Evolutionary conservation across 306 rosid species (phyloP).

Genomic region (Cicer arietinum): DNA sequence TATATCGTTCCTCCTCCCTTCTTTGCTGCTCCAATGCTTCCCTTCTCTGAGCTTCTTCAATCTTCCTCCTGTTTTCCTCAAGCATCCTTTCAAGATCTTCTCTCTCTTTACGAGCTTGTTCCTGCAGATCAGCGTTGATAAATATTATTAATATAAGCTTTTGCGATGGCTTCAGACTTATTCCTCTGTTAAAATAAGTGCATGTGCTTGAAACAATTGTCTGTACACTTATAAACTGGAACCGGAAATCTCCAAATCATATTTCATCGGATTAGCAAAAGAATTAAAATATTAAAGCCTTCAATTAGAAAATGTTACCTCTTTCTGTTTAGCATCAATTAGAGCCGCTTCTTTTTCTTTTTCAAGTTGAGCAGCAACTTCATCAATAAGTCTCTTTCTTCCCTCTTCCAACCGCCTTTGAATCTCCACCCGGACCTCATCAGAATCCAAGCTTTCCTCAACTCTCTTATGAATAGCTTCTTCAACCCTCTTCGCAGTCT

Average conservation of each 20-base stretch:
- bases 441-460: constrained; percentile 70
- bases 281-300: background rate
- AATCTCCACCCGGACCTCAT: constrained; percentile 64
- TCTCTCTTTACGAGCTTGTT: constrained; percentile 75
- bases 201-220: background rate
- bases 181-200: background rate
- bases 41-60: constrained; percentile 88
- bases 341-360: constrained; percentile 79
- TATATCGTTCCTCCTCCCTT: constrained; percentile 93
- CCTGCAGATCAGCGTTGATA: constrained; percentile 50
- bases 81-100: constrained; percentile 81
- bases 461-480: constrained; percentile 74
- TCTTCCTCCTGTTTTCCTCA: constrained; percentile 82
- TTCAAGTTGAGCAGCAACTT: constrained; percentile 74
- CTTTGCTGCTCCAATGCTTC: constrained; percentile 94
- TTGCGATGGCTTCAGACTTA: constrained; percentile 6
- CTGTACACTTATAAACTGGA: background rate
- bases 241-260: background rate
- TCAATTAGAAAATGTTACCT: constrained; percentile 40
- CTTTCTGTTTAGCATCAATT: constrained; percentile 72
- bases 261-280: background rate
- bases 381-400: constrained; percentile 62
- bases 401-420: constrained; percentile 78
- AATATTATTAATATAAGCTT: background rate
- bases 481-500: constrained; percentile 76